A percentile compares a stretch with the other conserved stretches of the same genome.
These are phyloP conservation scores for Gastrodia elata DNA, from an alignment of 106 monocot species.

Conservation along the genomic window DNA sequence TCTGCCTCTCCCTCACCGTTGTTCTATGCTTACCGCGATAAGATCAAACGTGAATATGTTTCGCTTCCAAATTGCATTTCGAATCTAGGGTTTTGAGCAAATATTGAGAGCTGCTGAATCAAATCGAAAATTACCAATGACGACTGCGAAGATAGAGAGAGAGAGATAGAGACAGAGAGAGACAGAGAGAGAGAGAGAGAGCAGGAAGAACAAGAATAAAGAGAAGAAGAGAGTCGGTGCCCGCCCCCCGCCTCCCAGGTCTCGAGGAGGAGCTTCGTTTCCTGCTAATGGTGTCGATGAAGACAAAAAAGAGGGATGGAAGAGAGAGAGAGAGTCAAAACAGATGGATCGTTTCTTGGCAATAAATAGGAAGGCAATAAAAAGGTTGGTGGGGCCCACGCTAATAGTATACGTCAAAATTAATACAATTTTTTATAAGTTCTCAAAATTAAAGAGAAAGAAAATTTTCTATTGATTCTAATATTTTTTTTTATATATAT, in stretches of 20 bases:
- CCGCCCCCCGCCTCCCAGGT: not conserved
- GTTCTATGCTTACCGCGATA: not conserved
- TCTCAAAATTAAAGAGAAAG: no score
- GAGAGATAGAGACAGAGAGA: no score
- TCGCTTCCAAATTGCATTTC: not conserved
- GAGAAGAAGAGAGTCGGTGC: not conserved
- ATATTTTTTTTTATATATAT: no score
- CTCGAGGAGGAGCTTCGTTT: slow-evolving; percentile 1
- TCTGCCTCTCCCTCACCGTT: not conserved
- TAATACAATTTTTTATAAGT: no score
- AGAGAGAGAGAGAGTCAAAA: not conserved
- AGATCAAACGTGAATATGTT: not conserved
- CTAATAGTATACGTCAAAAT: no score
- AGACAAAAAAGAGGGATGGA: not conserved
- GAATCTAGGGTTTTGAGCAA: not conserved
- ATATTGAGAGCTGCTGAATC: not conserved
- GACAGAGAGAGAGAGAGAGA: no score
- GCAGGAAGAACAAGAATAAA: no score
- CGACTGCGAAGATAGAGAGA: not conserved
- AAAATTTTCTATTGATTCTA: no score
- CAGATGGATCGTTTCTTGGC: not conserved
- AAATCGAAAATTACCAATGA: not conserved
- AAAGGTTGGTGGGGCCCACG: not conserved
- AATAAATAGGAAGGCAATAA: not conserved
- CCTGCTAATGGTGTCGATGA: not conserved